These are phyloP conservation scores for Paralagenidium karlingii DNA, from an alignment of 352 stramenopile species.

Conservation along the genomic window DNA sequence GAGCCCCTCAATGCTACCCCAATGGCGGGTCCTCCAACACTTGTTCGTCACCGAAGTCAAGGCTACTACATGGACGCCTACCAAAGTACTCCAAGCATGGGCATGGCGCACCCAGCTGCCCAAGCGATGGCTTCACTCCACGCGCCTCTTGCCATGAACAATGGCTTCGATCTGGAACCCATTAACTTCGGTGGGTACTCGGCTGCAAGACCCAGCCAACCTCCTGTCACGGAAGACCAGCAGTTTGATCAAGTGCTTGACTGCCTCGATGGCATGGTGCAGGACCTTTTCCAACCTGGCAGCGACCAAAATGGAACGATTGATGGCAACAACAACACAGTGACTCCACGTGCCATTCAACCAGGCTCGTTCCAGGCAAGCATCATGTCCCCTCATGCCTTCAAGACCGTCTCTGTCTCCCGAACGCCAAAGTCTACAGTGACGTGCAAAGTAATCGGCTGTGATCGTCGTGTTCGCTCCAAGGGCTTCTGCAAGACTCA, in stretches of 20 bases:
- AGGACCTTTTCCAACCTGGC: slow-evolving; percentile 32
- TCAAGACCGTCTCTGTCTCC: slow-evolving; percentile 11
- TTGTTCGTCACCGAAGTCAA: slow-evolving; percentile 54
- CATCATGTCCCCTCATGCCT: slow-evolving; percentile 11
- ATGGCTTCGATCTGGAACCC: too few species aligned
- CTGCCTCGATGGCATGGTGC: slow-evolving; percentile 55
- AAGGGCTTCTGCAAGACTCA: slow-evolving; percentile 82
- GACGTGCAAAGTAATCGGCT: slow-evolving; percentile 45
- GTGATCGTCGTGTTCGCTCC: slow-evolving; percentile 51
- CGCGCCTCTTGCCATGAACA: too few species aligned
- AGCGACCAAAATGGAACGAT: slow-evolving; percentile 5
- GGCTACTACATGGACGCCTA: too few species aligned
- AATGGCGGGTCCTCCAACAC: slow-evolving; percentile 9
- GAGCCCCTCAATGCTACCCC: slow-evolving; percentile 1
- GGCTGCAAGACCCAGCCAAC: too few species aligned
- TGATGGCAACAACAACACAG: slow-evolving; percentile 5
- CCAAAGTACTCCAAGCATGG: too few species aligned
- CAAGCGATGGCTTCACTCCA: too few species aligned
- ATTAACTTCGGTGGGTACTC: too few species aligned
- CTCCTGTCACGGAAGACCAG: slow-evolving; percentile 47
- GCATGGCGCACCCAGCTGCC: too few species aligned
- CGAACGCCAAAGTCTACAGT: slow-evolving; percentile 41
- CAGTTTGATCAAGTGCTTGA: slow-evolving; percentile 64
- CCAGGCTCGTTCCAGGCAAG: too few species aligned
- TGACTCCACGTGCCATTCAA: slow-evolving; percentile 17